Conservation (phyloP, 2,329 filamentous ascomycete genomes). For the Trichoderma koningii region DNA sequence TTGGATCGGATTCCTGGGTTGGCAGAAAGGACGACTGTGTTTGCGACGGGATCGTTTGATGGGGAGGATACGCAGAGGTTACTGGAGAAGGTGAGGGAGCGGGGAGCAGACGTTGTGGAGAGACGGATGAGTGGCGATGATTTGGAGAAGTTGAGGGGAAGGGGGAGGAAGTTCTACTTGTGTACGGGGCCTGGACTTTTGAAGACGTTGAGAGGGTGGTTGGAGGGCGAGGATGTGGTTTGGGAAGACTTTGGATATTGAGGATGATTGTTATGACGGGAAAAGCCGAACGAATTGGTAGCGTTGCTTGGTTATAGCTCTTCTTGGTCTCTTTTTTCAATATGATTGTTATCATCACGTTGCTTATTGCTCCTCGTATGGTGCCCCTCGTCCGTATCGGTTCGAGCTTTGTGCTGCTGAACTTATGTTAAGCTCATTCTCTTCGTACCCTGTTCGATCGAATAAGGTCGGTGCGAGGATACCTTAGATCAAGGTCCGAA, state of each 20-base stretch:
- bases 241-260: slow-evolving; percentile 65
- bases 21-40: slow-evolving; percentile 57
- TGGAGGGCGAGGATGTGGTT: slow-evolving; percentile 55
- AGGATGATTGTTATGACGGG: slow-evolving; percentile 12
- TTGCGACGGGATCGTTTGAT: slow-evolving; percentile 58
- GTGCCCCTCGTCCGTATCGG: no score
- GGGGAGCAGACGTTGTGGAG: slow-evolving; percentile 41
- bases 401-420: no score
- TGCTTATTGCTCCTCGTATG: background rate
- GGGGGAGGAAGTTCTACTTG: slow-evolving; percentile 53
- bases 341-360: background rate
- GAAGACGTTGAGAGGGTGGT: slow-evolving; percentile 51
- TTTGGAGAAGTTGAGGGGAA: slow-evolving; percentile 44
- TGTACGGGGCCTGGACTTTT: slow-evolving; percentile 51
- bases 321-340: accelerated
- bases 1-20: slow-evolving; percentile 57
- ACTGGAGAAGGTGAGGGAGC: slow-evolving; percentile 38
- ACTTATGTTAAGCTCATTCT: no score
- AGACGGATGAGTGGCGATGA: slow-evolving; percentile 47
- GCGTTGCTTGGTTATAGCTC: no score
- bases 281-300: background rate
- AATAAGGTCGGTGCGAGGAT: no score
- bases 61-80: slow-evolving; percentile 33
- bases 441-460: no score
- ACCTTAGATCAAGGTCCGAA: no score